phyloP scores from a whole-genome alignment of 2,329 filamentous ascomycete genomes.

The Fusarium algeriense region DNA sequence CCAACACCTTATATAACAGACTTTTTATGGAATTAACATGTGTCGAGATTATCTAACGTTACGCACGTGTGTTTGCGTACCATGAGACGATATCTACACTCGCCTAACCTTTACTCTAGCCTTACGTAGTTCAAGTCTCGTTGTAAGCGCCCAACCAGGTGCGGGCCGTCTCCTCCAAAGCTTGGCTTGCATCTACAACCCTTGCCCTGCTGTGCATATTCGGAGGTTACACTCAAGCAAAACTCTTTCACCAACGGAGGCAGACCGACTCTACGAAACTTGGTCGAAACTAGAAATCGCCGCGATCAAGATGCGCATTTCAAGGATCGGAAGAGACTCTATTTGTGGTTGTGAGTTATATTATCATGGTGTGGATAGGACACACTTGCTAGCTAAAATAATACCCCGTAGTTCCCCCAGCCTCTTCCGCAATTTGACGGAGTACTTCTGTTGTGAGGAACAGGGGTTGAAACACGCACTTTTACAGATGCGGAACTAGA shows the following conservation, averaged over 20 bases:
- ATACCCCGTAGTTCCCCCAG: conserved; percentile 20
- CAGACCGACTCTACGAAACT: conserved; percentile 24
- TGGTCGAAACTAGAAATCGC: conserved; percentile 28
- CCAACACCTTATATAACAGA: neutral
- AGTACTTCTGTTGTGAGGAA: neutral
- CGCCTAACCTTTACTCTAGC: conserved; percentile 8
- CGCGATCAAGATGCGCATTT: conserved; percentile 5
- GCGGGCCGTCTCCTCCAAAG: conserved; percentile 29
- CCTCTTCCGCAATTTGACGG: conserved; percentile 30
- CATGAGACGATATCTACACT: conserved; percentile 3
- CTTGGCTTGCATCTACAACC: conserved; percentile 29
- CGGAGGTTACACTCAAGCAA: conserved; percentile 18
- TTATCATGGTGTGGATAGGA: conserved; percentile 11
- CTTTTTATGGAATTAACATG: neutral
- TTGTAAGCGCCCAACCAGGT: conserved; percentile 37
- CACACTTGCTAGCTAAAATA: neutral
- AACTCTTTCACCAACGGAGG: conserved; percentile 5
- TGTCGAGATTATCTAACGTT: conserved; percentile 32
- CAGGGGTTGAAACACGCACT: conserved; percentile 37
- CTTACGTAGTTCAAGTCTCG: conserved; percentile 1
- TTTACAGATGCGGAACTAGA: conserved; percentile 23
- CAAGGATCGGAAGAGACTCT: conserved; percentile 3
- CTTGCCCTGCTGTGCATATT: conserved; percentile 15
- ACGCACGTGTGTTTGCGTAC: conserved; percentile 37
- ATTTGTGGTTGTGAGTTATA: conserved; percentile 10